A percentile compares a stretch with the other conserved stretches of the same genome.
phyloP scores from a whole-genome alignment of 495 filamentous ascomycete genomes.

The Cryomyces minteri region DNA sequence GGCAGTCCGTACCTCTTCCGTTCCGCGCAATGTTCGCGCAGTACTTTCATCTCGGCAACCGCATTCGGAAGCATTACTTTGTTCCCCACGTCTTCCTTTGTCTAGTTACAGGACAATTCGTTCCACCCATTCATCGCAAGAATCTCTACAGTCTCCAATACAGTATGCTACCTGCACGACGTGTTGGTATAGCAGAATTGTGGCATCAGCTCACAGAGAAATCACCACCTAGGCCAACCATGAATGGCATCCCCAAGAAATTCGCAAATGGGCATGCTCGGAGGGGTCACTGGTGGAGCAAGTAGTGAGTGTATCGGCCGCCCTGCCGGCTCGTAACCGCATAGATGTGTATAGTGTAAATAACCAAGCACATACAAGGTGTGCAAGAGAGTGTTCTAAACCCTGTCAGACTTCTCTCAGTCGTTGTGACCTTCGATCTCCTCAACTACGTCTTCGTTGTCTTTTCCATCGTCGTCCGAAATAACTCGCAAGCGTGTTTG shows the following conservation, averaged over 20 bases:
- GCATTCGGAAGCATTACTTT: slow-evolving; percentile 88
- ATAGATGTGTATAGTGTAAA: too few relatives aligned
- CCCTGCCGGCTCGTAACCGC: too few relatives aligned
- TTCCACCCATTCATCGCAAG: slow-evolving; percentile 71
- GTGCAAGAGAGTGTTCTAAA: too few relatives aligned
- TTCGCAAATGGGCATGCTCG: not conserved
- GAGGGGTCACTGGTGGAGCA: not conserved
- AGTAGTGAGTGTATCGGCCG: too few relatives aligned
- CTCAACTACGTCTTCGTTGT: too few relatives aligned
- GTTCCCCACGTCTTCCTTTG: slow-evolving; percentile 74
- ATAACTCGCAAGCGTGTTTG: too few relatives aligned
- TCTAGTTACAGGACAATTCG: slow-evolving; percentile 75
- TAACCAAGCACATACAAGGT: too few relatives aligned
- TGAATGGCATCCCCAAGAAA: not conserved
- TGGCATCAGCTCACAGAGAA: slow-evolving; percentile 58
- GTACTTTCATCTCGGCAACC: slow-evolving; percentile 85
- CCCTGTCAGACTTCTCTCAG: too few relatives aligned
- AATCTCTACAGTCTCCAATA: slow-evolving; percentile 96
- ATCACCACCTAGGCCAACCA: not conserved
- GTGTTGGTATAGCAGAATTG: slow-evolving; percentile 65
- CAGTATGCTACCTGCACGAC: slow-evolving; percentile 77
- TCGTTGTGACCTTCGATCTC: too few relatives aligned
- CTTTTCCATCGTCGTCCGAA: too few relatives aligned
- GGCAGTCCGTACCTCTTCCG: slow-evolving; percentile 71
- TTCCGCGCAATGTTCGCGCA: slow-evolving; percentile 87